A percentile compares a stretch with the other conserved stretches of the same genome.
phyloP scores from a whole-genome alignment of 371 early-diverging fungal species.

The Neoconidiobolus thromboides region DNA sequence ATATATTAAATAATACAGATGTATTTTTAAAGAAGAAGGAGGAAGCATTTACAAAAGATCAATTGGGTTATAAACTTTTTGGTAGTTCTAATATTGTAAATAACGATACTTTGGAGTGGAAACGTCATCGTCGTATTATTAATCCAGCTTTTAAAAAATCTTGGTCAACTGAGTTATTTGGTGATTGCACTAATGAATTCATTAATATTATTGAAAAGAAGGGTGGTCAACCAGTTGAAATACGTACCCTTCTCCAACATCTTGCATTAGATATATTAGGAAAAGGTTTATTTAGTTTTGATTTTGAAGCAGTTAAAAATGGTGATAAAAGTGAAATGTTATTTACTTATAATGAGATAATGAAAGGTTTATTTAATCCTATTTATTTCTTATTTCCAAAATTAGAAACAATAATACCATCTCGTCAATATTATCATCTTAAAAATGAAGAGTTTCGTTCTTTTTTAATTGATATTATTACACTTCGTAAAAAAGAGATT shows the following conservation, averaged over 20 bases:
- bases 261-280: background rate
- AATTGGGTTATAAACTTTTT: background rate
- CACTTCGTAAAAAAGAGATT: background rate
- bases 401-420: background rate
- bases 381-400: background rate
- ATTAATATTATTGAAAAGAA: background rate
- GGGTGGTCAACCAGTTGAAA: background rate
- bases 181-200: background rate
- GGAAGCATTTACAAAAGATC: background rate
- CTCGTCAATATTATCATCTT: background rate
- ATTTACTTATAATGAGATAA: background rate
- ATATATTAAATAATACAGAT: background rate
- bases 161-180: background rate
- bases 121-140: slow-evolving; percentile 13
- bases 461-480: background rate
- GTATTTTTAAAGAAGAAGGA: background rate
- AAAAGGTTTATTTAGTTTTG: slow-evolving; percentile 3
- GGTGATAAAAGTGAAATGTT: no score
- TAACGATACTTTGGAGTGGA: slow-evolving; percentile 12
- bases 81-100: slow-evolving; percentile 7
- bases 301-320: slow-evolving; percentile 1
- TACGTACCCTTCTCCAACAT: background rate
- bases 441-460: background rate
- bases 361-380: slow-evolving; percentile 1
- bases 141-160: slow-evolving; percentile 8